Evolutionary conservation across 2,329 filamentous ascomycete species (phyloP), one percentile per base, ranked within the genome.

Genomic region (Penicillium glabrum): DNA sequence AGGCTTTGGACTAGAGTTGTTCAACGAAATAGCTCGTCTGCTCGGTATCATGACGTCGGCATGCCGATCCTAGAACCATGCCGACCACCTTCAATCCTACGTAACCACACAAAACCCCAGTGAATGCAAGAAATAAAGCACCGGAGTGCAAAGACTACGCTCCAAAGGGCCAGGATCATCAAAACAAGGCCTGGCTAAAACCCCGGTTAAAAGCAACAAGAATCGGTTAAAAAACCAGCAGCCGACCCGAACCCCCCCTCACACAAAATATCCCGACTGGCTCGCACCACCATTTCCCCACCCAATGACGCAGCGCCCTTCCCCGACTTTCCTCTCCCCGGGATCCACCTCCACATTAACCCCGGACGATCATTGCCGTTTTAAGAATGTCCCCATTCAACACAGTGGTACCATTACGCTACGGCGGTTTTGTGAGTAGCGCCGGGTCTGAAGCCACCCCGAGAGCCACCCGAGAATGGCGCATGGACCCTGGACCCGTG

Each of bases 151-250:
- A 16, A 33, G 5, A 6, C 31, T 33, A 33, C 31, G 31, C 14
- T 16, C 31, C 14, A 33, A 33, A 7, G 13, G 31, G 13, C 31
- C 13, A 31, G 4, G 29, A 31, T 31, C 29, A 31, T 31, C 29
- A 29, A 29, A 11, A 5, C n/a, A 9, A 48, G 27, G 9, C 8
- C n/a, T 51, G 37, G 49, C 13, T 51, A 51, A 51, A 41, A 37
- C n/a, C 21, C 3, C 57, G 51, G 54, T 13, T 53, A 53, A 57
- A 53, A 55, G 1, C 27, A 26, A 35, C 16, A 6, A 24, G 9
- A 5, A 1, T 65, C 63, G 63, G 61, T 60, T 65, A 65, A 64
- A 58, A 60, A 19, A n/a, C 11, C 11, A 27, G 23, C 54, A 56
- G 29, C 56, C 52, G 58, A 61, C 37, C 49, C 50, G 39, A 50